A percentile compares a stretch with the other conserved stretches of the same genome.
Evolutionary conservation across 2,329 filamentous ascomycete species (phyloP).

Genomic region (Diaporthe nobilis): DNA sequence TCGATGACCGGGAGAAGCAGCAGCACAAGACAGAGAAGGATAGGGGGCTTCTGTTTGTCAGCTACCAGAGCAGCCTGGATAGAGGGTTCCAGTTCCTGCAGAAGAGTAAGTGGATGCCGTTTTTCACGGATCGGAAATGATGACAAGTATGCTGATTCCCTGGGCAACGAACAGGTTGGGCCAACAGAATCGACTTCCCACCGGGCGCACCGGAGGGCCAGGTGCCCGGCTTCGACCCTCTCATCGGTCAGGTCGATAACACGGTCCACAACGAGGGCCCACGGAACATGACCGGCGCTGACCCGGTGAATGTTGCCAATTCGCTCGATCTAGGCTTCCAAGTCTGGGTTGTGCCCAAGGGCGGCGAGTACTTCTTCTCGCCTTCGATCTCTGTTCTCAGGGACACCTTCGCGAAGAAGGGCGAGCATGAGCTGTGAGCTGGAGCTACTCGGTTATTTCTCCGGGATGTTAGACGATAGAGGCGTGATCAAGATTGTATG

Average conservation of each 20-base stretch:
- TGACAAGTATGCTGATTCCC: neutral
- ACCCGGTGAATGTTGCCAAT: slow-evolving; percentile 44
- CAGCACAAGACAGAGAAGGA: slow-evolving; percentile 50
- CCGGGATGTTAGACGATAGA: neutral
- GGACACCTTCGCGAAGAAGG: slow-evolving; percentile 40
- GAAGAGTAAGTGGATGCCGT: slow-evolving; percentile 46
- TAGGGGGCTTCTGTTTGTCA: slow-evolving; percentile 61
- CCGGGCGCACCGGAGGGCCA: slow-evolving; percentile 35
- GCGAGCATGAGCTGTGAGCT: slow-evolving; percentile 2
- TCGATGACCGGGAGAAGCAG: slow-evolving; percentile 51
- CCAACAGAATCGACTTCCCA: slow-evolving; percentile 43
- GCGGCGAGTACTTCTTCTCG: slow-evolving; percentile 63
- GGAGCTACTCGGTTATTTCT: neutral
- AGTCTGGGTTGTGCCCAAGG: slow-evolving; percentile 57
- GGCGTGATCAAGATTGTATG: neutral
- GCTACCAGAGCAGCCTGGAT: slow-evolving; percentile 59
- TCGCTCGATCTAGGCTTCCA: slow-evolving; percentile 45
- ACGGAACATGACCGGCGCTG: slow-evolving; percentile 47
- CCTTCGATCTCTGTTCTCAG: slow-evolving; percentile 55
- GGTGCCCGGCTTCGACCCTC: slow-evolving; percentile 53
- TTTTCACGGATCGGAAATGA: too few relatives aligned
- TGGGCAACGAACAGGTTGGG: slow-evolving; percentile 32
- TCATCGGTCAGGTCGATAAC: slow-evolving; percentile 51
- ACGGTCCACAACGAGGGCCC: slow-evolving; percentile 43
- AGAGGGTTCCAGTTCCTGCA: slow-evolving; percentile 59